Base-by-base conservation (phyloP, 2,329 filamentous ascomycete genomes). In the Saccharata proteae region DNA sequence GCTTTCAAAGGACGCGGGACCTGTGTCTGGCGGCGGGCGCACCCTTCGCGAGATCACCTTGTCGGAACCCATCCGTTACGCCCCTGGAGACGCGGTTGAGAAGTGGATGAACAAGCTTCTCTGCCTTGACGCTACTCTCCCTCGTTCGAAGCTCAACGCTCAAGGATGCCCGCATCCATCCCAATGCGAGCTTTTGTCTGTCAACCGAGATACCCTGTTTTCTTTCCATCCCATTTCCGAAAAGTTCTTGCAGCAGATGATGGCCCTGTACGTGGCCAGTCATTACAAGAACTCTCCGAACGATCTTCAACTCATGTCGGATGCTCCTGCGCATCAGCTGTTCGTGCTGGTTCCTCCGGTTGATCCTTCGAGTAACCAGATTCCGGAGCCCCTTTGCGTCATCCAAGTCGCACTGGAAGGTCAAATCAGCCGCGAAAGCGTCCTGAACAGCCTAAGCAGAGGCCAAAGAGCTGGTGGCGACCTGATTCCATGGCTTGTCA, bases 261-360 rank as follows among this genome's bases (percentile, higher is more conserved):
- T 98, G 59, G 85, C 86, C 1, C 71, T 98, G 2, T 98, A 96
- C 46, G 92, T 98, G 16, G 85, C 90, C 16, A 93, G 84, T 44
- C 85, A 93, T 57, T 94, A 98, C 67, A 96, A 96, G 59, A 98
- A 98, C 59, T 84, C 86, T 0, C 90, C 90, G 0, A 93, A 98
- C 47, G 90, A 98, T 48, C 69, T 98, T n/a, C 90, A 96, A 54
- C 71, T 98, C 35, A 93, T 98, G 84, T 93, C 84, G 39, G 90
- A 98, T 57, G 90, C 90, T 1, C 90, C 90, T 2, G 88, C 90
- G 1, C 90, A 98, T 57, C 86, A 96, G 53, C 71, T 98, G 5
- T 98, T 90, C 47, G 90, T 96, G 7, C 73, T 98, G 15, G 84
- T 93, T 3, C 80, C 86, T 3, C 88, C 90, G 0, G 75, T 88